Conservation (phyloP, 345 rosid genomes). For the Citrus australasica region DNA sequence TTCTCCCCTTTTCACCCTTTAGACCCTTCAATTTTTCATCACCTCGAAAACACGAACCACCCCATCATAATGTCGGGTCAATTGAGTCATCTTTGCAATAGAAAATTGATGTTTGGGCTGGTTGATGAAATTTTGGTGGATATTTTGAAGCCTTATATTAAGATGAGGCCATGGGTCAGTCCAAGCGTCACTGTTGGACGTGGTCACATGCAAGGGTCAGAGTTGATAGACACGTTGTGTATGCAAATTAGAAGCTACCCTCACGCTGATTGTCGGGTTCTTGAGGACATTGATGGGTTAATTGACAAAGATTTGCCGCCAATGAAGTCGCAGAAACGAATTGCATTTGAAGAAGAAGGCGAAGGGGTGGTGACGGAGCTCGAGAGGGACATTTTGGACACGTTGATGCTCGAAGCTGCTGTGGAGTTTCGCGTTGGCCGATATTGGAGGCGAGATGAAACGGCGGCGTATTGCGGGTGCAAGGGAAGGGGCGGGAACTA, state of each 20-base stretch:
- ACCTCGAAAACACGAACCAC: constrained; percentile 43
- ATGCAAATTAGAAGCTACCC: constrained; percentile 39
- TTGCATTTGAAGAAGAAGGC: constrained; percentile 47
- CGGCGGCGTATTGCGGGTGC: constrained; percentile 14
- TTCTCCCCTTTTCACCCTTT: constrained; percentile 68
- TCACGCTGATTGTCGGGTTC: constrained; percentile 47
- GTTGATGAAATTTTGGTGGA: constrained; percentile 61
- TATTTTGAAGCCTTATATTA: constrained; percentile 50
- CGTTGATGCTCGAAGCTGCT: constrained; percentile 46
- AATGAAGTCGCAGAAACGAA: constrained; percentile 11
- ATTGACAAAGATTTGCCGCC: constrained; percentile 49
- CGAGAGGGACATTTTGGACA: constrained; percentile 47
- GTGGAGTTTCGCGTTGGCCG: constrained; percentile 3
- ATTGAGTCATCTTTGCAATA: constrained; percentile 46
- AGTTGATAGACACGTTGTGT: constrained; percentile 35
- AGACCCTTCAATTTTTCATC: constrained; percentile 64
- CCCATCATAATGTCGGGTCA: constrained; percentile 6
- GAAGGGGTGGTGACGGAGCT: constrained; percentile 44
- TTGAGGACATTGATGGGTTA: constrained; percentile 64
- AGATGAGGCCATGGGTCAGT: constrained; percentile 45
- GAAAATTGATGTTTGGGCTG: constrained; percentile 64
- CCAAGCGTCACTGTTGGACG: not conserved
- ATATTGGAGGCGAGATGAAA: constrained; percentile 4
- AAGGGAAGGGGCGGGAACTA: not conserved
- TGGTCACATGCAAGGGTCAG: constrained; percentile 29